Conservation (phyloP, 306 rosid species). For the Quercus alba region DNA sequence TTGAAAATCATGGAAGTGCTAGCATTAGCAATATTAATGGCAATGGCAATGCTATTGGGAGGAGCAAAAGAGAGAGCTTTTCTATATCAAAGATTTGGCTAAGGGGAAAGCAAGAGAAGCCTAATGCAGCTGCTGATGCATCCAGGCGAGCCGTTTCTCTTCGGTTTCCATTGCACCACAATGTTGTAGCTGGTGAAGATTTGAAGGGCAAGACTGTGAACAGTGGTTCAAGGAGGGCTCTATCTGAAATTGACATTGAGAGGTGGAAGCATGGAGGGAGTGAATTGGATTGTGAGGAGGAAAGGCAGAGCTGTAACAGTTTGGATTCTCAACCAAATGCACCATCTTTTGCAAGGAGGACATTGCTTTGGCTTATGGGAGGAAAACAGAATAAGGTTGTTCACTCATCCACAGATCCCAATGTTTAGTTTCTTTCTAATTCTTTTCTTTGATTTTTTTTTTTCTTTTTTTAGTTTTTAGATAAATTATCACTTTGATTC, state of each 20-base stretch:
- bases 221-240: conserved; percentile 43
- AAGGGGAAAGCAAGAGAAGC: conserved; percentile 50
- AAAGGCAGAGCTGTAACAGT: conserved; percentile 63
- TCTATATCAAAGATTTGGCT: conserved; percentile 91
- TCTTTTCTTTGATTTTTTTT: background rate
- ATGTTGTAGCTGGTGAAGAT: conserved; percentile 26
- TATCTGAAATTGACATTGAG: conserved; percentile 48
- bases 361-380: conserved; percentile 88
- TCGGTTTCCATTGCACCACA: conserved; percentile 47
- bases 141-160: conserved; percentile 76
- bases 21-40: conserved; percentile 6
- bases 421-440: conserved; percentile 23
- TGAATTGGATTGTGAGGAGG: conserved; percentile 57
- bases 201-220: conserved; percentile 38
- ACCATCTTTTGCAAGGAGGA: conserved; percentile 84
- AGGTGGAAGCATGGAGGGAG: conserved; percentile 69
- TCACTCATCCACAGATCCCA: conserved; percentile 63
- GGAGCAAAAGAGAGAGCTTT: conserved; percentile 59
- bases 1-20: conserved; percentile 18
- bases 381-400: conserved; percentile 91
- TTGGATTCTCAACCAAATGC: conserved; percentile 72
- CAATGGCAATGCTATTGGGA: conserved; percentile 25
- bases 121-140: conserved; percentile 19
- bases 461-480: background rate
- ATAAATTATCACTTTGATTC: conserved; percentile 17